Base-by-base conservation (phyloP, 352 stramenopile genomes). In the Pythium monospermum region DNA sequence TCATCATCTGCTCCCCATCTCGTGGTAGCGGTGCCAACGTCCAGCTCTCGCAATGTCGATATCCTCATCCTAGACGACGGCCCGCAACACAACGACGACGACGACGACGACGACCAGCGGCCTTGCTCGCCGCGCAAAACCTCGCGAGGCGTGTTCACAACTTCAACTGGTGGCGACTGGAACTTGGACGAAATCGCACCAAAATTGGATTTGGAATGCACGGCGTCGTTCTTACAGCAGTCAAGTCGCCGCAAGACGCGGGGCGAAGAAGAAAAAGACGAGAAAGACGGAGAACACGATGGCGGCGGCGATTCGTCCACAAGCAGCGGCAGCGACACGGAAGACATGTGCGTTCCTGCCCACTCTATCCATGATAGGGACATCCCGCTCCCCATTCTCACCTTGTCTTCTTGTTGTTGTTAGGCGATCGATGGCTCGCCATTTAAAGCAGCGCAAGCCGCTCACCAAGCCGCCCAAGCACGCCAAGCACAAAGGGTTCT, bases 121-220 rank as follows among this genome's bases (percentile, higher is more conserved):
- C 66, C 72, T 23, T 83, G 69, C 30, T 85, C 75, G 18, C 69
- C 68, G 3, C 68, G 57, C n/a, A 83, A 83, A 48, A 78, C 73
- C 6, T 53, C 64, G 4, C 64, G 61, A 1, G 73, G 71, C 2
- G 73, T 83, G 22, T 85, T 78, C 46, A 71, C 68, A 2, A 61
- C 69, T 2, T 40, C 26, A 49, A 54, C 44, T 32, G 48, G 57
- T 27, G 57, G 65, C 6, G 75, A 84, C 22, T 88, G 75, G 74
- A 85, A 88, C 31, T 44, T 88, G 41, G 69, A 84, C 28, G 59
- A 70, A 1, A 67, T 88, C 11, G 74, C 73, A 7, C 73, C 74
- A 0, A 78, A 64, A 45, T 54, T 88, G 16, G 68, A 83, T 45
- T 66, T 71, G 4, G 59, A 65, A 21, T 77, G 66, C 1, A 73